Conservation (phyloP, 495 filamentous ascomycete species). For the Podospora appendiculata region DNA sequence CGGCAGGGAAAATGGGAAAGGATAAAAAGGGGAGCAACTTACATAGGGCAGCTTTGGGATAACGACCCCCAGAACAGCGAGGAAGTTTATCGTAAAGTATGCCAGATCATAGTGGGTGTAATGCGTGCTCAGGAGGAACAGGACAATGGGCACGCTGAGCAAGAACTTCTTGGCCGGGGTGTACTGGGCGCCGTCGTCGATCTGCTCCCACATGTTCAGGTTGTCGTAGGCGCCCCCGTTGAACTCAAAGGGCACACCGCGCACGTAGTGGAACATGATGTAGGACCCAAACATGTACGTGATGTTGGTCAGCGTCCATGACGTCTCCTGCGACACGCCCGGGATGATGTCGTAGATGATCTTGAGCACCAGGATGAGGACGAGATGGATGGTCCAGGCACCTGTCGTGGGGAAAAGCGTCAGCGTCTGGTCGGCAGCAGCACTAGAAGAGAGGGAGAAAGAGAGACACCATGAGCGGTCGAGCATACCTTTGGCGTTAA, state of each 20-base stretch:
- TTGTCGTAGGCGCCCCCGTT: conserved; percentile 99
- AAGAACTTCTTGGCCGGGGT: conserved; percentile 98
- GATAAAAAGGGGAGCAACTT: conserved; percentile 31
- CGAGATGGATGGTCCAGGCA: conserved; percentile 94
- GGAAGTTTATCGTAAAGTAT: conserved; percentile 94
- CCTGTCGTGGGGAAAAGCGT: conserved; percentile 43
- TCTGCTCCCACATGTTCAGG: conserved; percentile 99
- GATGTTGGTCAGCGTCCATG: conserved; percentile 98
- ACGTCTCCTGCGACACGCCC: conserved; percentile 90
- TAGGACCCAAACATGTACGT: conserved; percentile 98
- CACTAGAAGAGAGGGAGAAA: conserved; percentile 12
- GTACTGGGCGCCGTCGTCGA: conserved; percentile 98
- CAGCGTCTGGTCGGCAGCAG: not conserved
- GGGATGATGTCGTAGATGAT: conserved; percentile 95
- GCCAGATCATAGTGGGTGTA: conserved; percentile 96
- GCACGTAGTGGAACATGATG: conserved; percentile 98
- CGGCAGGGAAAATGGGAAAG: conserved; percentile 1
- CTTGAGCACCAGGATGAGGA: conserved; percentile 82
- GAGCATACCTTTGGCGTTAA: conserved; percentile 85
- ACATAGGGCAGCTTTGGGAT: conserved; percentile 94
- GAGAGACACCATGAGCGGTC: too few relatives aligned
- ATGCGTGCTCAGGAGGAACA: conserved; percentile 95
- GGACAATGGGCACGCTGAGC: conserved; percentile 82
- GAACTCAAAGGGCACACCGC: conserved; percentile 97
- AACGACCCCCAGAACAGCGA: conserved; percentile 84